A percentile compares a stretch with the other conserved stretches of the same genome.
phyloP scores from a whole-genome alignment of 179 eudicot genomes.

The Drosera spatulata region DNA sequence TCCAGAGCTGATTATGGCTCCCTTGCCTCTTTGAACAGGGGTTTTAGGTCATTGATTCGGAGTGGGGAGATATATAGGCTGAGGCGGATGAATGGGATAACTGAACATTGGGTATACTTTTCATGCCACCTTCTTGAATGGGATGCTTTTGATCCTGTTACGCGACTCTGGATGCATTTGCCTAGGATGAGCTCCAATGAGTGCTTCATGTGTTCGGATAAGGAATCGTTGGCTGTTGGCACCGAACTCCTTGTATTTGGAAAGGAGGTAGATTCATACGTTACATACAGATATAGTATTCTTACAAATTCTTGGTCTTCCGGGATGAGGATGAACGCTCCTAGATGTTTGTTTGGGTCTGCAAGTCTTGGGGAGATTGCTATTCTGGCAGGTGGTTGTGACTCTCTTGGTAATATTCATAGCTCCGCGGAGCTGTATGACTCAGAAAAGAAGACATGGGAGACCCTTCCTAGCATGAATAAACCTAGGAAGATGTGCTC shows the following conservation, averaged over 20 bases:
- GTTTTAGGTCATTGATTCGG: conserved; percentile 47
- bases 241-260: conserved; percentile 87
- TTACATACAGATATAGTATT: conserved; percentile 54
- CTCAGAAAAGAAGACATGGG: conserved; percentile 63
- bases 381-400: conserved; percentile 81
- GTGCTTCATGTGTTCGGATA: conserved; percentile 59
- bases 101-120: conserved; percentile 88
- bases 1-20: conserved; percentile 75
- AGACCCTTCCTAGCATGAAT: conserved; percentile 51
- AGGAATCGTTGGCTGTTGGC: conserved; percentile 58
- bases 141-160: conserved; percentile 79
- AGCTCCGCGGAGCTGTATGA: conserved; percentile 69
- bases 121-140: conserved; percentile 77
- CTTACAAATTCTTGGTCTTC: conserved; percentile 70
- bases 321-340: conserved; percentile 59
- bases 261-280: conserved; percentile 42
- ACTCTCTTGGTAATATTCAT: conserved; percentile 37
- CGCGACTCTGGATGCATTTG: conserved; percentile 66
- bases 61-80: conserved; percentile 61
- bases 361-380: conserved; percentile 79
- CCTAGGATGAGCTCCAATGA: conserved; percentile 64
- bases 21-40: conserved; percentile 58
- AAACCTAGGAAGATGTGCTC: conserved; percentile 81
- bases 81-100: conserved; percentile 39
- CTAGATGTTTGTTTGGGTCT: conserved; percentile 86